These are phyloP conservation scores for Cladophialophora chaetospira DNA, from an alignment of 2,329 filamentous ascomycete genomes.

Conservation along the genomic window DNA sequence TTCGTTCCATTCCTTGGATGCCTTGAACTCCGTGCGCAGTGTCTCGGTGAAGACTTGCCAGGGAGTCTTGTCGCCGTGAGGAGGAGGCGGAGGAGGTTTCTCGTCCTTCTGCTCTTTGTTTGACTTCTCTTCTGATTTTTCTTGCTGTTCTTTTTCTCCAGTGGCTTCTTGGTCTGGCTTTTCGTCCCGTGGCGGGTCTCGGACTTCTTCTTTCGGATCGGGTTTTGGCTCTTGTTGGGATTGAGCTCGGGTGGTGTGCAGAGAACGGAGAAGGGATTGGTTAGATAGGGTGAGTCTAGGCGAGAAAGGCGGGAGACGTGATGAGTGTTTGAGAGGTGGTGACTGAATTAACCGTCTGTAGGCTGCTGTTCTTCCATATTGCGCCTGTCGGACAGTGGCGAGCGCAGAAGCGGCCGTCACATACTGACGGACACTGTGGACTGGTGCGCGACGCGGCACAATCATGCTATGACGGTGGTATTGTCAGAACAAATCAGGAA, in stretches of 20 bases:
- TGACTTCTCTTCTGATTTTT: constrained; percentile 43
- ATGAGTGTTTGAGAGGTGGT: constrained; percentile 9
- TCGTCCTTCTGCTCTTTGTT: constrained; percentile 58
- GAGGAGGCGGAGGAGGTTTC: constrained; percentile 77
- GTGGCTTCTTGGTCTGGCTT: constrained; percentile 43
- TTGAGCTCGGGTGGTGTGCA: constrained; percentile 27
- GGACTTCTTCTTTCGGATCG: constrained; percentile 32
- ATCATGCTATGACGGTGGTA: constrained; percentile 29
- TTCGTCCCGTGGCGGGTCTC: constrained; percentile 32
- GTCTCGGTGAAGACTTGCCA: constrained; percentile 99
- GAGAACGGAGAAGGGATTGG: constrained; percentile 24
- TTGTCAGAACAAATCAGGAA: not conserved
- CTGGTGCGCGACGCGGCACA: constrained; percentile 27
- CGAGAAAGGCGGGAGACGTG: constrained; percentile 16
- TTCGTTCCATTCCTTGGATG: constrained; percentile 98
- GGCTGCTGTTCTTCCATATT: constrained; percentile 29
- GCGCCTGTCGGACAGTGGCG: constrained; percentile 26
- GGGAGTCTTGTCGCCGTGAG: constrained; percentile 95
- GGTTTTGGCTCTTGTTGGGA: constrained; percentile 33
- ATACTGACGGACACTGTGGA: constrained; percentile 31
- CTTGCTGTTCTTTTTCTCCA: constrained; percentile 43
- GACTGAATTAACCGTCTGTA: constrained; percentile 23
- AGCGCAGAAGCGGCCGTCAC: constrained; percentile 27
- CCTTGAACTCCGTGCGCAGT: constrained; percentile 89
- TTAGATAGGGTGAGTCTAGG: constrained; percentile 16